Evolutionary conservation across 345 rosid genomes (phyloP).

Genomic region (Corchorus capsularis): DNA sequence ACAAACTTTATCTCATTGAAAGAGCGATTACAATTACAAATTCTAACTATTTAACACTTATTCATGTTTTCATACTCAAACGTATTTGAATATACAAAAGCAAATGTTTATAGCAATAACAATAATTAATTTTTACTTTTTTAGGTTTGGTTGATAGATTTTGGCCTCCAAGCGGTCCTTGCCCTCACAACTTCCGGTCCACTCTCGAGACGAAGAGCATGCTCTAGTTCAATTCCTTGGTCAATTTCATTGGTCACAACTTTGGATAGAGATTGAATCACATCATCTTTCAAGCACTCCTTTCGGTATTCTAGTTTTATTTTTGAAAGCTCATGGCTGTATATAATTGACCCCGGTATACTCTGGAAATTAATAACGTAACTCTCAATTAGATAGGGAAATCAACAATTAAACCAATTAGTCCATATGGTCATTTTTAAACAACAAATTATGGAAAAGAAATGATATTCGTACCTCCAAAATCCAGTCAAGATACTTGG

Average conservation of each 20-base stretch:
- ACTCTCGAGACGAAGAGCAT: not conserved
- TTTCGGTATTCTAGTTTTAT: not conserved
- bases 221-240: not conserved
- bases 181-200: not conserved
- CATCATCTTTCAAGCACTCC: conserved; percentile 14
- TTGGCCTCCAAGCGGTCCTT: not conserved
- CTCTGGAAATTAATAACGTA: not conserved
- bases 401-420: not conserved
- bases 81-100: no score
- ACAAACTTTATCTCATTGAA: no score
- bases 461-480: not conserved
- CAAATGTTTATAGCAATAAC: no score
- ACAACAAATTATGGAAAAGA: not conserved
- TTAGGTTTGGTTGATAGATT: not conserved
- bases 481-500: conserved; percentile 15
- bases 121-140: not conserved
- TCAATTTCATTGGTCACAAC: not conserved
- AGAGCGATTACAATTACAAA: no score
- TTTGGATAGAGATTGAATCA: conserved; percentile 1
- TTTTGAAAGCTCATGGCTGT: not conserved
- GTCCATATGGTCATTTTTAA: no score
- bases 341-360: not conserved
- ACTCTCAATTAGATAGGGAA: not conserved
- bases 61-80: no score
- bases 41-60: no score